Evolutionary conservation across 352 stramenopile genomes (phyloP).

Genomic region (Pythium folliculosum): DNA sequence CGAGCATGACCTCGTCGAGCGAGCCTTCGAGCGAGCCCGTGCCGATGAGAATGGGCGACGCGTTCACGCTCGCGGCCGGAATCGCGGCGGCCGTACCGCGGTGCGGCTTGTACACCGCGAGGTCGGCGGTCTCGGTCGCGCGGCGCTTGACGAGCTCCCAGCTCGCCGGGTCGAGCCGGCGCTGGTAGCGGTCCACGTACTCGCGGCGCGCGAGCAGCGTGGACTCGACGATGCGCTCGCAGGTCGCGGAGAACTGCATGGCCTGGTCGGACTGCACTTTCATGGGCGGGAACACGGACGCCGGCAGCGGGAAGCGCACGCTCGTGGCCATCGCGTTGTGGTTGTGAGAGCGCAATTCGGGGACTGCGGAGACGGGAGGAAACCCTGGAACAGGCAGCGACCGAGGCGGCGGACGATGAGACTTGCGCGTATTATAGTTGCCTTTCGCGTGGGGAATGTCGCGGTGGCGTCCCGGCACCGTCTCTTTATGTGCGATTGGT

Average conservation of each 20-base stretch:
- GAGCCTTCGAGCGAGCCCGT: constrained; percentile 25
- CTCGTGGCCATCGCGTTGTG: neutral
- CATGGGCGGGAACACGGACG: constrained; percentile 30
- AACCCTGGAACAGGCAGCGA: too few relatives aligned
- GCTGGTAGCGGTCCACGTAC: constrained; percentile 28
- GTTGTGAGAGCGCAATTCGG: neutral
- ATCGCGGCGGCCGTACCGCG: constrained; percentile 3
- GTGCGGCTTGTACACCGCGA: constrained; percentile 27
- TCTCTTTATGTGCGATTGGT: constrained; percentile 1
- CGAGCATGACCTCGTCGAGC: constrained; percentile 38
- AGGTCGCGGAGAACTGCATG: constrained; percentile 26
- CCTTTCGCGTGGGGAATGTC: neutral
- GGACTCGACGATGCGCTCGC: constrained; percentile 32
- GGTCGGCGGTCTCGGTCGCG: neutral
- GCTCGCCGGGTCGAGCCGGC: constrained; percentile 24
- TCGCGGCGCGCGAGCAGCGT: constrained; percentile 30
- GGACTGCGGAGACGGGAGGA: constrained; percentile 2
- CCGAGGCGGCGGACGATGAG: too few relatives aligned
- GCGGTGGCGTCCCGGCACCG: neutral
- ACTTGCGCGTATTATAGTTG: neutral
- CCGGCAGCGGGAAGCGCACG: constrained; percentile 31
- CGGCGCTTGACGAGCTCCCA: constrained; percentile 34
- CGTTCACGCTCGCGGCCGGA: constrained; percentile 22
- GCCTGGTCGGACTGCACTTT: constrained; percentile 34
- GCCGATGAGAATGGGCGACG: constrained; percentile 41